Evolutionary conservation across 352 stramenopile species (phyloP).

Genomic region (Phytopythium aichiense): DNA sequence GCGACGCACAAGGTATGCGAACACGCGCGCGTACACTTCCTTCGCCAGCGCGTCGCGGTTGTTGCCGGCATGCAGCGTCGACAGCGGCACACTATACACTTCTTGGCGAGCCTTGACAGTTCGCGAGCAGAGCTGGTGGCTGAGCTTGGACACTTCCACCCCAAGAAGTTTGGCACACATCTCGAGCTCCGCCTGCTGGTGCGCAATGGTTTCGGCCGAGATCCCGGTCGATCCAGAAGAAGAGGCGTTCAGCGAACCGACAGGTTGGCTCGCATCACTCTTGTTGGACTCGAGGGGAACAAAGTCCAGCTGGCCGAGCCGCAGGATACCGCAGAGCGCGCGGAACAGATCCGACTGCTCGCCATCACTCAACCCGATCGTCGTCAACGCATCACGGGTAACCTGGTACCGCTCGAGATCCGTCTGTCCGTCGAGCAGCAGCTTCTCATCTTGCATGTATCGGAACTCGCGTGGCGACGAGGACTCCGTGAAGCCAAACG

Average conservation of each 20-base stretch:
- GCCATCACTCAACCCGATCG: conserved; percentile 61
- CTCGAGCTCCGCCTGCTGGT: conserved; percentile 59
- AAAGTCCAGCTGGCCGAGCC: conserved; percentile 82
- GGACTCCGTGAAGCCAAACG: conserved; percentile 42
- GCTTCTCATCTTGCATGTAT: conserved; percentile 70
- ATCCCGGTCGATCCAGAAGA: conserved; percentile 10
- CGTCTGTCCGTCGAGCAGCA: conserved; percentile 62
- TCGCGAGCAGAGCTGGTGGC: conserved; percentile 71
- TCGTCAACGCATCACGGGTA: conserved; percentile 73
- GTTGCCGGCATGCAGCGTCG: conserved; percentile 65
- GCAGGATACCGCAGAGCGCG: conserved; percentile 70
- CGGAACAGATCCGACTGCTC: conserved; percentile 78
- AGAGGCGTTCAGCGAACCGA: conserved; percentile 36
- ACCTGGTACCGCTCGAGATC: conserved; percentile 77
- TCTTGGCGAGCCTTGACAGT: conserved; percentile 80
- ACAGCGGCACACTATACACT: conserved; percentile 79
- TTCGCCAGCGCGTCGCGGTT: conserved; percentile 94
- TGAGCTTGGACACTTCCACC: conserved; percentile 56
- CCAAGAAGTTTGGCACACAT: conserved; percentile 61
- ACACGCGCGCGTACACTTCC: conserved; percentile 93
- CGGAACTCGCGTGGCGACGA: conserved; percentile 58
- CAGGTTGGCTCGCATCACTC: conserved; percentile 64
- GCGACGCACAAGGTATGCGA: conserved; percentile 91
- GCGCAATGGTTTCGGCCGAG: conserved; percentile 32
- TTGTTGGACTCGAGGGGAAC: conserved; percentile 70